Base-by-base conservation (phyloP, 2,329 filamentous ascomycete species). In the Phyllosticta capitalensis region DNA sequence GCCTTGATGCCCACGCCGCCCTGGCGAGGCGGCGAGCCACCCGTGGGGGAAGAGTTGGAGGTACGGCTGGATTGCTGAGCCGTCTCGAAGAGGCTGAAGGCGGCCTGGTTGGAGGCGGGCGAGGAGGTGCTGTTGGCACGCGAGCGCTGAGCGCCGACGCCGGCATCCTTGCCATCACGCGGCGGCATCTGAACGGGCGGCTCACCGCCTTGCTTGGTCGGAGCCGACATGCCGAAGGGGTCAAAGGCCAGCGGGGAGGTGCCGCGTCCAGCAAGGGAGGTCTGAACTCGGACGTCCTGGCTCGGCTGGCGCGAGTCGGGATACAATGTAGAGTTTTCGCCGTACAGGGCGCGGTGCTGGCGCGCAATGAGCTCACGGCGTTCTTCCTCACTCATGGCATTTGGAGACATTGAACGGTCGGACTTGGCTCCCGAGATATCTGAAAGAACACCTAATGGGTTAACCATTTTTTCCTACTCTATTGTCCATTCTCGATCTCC, bases 351-450 rank as follows among this genome's bases (percentile, higher is more conserved):
- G 75, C 88, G 92, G 75, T 95, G 91, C 78, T 97, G 94, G 71
- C 92, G 92, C 67, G 92, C 89, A 75, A 97, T 95, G 74, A 97
- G 82, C 68, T 97, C 92, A 68, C 92, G 90, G 68, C 92, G 92
- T 70, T 96, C 92, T 68, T 96, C 92, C 78, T 97, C 94, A 72
- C 88, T 95, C 88, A 96, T 89, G 67, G 86, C 82, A 72, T 84
- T 86, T 58, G 90, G 90, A 78, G 89, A 94, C 78, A 91, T 83
- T 68, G 89, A 87, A 72, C 90, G 89, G 70, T 94, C 90, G 72
- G 87, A 86, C 80, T 96, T 96, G 80, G 80, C 82, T 68, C 81
- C 84, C 74, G 85, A 83, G 74, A 87, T 81, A 73, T 87, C 84
- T 79, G 83, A 80, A 81, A 84, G 73, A 75, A 84, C 77, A 76